Conservation (phyloP, 2,329 filamentous ascomycete species). For the Apiospora pterosperma region DNA sequence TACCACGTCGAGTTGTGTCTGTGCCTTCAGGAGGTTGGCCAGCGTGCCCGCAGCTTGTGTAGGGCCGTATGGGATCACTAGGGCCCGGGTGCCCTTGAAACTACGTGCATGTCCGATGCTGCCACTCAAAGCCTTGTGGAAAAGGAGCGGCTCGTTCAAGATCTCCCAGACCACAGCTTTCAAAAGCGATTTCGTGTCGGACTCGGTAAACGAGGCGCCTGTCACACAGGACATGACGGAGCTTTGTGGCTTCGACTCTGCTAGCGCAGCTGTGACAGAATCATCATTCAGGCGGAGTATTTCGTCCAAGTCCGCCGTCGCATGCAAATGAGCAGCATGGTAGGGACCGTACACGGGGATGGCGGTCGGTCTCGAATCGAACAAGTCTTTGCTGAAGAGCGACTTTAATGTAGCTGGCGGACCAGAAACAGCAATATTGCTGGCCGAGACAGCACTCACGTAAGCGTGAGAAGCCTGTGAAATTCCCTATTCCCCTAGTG, state of each 20-base stretch:
- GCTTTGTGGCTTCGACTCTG: constrained; percentile 40
- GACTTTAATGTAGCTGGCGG: constrained; percentile 46
- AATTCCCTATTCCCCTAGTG: constrained; percentile 28
- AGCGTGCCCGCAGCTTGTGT: constrained; percentile 46
- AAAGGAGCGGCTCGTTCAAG: constrained; percentile 45
- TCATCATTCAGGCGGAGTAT: constrained; percentile 43
- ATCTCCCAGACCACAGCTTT: constrained; percentile 44
- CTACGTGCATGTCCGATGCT: constrained; percentile 40
- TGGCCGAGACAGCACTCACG: constrained; percentile 48
- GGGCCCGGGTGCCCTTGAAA: constrained; percentile 36
- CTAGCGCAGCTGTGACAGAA: constrained; percentile 34
- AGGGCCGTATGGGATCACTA: constrained; percentile 48
- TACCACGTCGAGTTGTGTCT: constrained; percentile 40
- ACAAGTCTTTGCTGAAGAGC: constrained; percentile 37
- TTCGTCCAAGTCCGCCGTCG: constrained; percentile 37
- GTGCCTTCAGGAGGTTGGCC: constrained; percentile 36
- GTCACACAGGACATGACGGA: constrained; percentile 49
- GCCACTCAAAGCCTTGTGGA: constrained; percentile 45
- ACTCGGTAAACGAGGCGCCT: constrained; percentile 38
- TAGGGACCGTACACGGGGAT: constrained; percentile 56
- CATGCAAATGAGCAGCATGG: constrained; percentile 53
- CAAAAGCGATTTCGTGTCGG: constrained; percentile 39
- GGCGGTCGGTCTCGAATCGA: constrained; percentile 39
- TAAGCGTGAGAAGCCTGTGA: constrained; percentile 46
- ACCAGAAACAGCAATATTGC: constrained; percentile 51